These are phyloP conservation scores for Tetrastigma voinierianum DNA, from an alignment of 164 flowering plant genomes.

Conservation along the genomic window DNA sequence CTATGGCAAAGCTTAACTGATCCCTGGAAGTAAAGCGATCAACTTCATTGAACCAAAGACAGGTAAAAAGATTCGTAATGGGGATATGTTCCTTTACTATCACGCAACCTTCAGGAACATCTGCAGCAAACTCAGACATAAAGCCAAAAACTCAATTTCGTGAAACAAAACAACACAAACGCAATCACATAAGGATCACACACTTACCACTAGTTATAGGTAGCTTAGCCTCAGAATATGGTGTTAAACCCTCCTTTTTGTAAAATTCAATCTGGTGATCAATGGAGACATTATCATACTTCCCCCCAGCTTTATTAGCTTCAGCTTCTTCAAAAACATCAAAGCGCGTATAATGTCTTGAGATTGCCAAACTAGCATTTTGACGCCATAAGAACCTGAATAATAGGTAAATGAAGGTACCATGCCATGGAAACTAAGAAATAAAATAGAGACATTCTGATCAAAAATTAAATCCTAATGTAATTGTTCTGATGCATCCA, in stretches of 20 bases:
- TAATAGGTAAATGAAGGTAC: not conserved
- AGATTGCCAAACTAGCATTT: conserved; percentile 88
- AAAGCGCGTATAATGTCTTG: conserved; percentile 89
- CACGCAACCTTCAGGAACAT: conserved; percentile 98
- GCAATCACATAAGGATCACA: conserved; percentile 1
- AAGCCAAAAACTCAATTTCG: conserved; percentile 8
- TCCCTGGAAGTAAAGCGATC: conserved; percentile 96
- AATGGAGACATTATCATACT: conserved; percentile 83
- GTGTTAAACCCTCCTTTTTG: conserved; percentile 78
- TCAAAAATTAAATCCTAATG: not conserved
- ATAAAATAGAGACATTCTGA: not conserved
- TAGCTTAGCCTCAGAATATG: conserved; percentile 78
- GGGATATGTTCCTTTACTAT: conserved; percentile 87
- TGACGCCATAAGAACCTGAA: conserved; percentile 89
- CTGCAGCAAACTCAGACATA: conserved; percentile 35
- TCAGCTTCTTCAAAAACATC: conserved; percentile 95
- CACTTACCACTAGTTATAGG: conserved; percentile 91
- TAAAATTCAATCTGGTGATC: conserved; percentile 84
- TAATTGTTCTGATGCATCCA: not conserved
- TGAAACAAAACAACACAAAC: conserved; percentile 2
- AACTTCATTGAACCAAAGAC: conserved; percentile 98
- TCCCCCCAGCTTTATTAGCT: conserved; percentile 95
- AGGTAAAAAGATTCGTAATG: conserved; percentile 82
- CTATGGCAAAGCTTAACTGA: conserved; percentile 89
- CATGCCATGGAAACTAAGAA: not conserved